Conservation (phyloP, 2,329 filamentous ascomycete species). For the Coniochaeta sp. region DNA sequence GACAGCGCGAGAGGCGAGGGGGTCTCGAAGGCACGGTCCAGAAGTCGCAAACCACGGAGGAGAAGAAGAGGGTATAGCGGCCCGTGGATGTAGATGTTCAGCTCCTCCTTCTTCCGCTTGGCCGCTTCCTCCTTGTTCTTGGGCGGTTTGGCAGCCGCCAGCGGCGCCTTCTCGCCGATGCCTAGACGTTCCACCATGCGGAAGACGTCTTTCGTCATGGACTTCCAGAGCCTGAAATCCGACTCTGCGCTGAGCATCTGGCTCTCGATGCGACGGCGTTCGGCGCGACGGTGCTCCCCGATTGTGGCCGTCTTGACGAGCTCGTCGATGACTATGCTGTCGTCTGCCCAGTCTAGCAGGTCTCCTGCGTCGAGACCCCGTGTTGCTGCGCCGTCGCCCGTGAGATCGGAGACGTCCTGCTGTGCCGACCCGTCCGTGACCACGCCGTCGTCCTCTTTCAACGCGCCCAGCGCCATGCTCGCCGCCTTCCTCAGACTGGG, state of each 20-base stretch:
- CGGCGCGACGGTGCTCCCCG: slow-evolving; percentile 32
- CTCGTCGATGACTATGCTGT: slow-evolving; percentile 9
- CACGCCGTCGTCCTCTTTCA: slow-evolving; percentile 10
- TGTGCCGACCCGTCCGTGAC: not conserved
- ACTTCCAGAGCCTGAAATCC: slow-evolving; percentile 60
- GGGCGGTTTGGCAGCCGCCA: not conserved
- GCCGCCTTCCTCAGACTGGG: slow-evolving; percentile 31
- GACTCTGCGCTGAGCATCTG: slow-evolving; percentile 48
- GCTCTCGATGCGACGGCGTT: slow-evolving; percentile 44
- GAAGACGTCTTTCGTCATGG: slow-evolving; percentile 63
- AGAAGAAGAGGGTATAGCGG: slow-evolving; percentile 59
- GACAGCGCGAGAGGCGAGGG: slow-evolving; percentile 53
- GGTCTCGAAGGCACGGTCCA: slow-evolving; percentile 49
- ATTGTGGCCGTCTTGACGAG: slow-evolving; percentile 26
- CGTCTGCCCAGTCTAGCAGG: not conserved
- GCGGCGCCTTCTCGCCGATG: slow-evolving; percentile 27
- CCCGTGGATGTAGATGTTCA: slow-evolving; percentile 51
- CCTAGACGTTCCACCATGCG: slow-evolving; percentile 49
- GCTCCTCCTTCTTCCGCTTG: slow-evolving; percentile 9
- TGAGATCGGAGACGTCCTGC: slow-evolving; percentile 1
- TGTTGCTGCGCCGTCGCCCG: not conserved
- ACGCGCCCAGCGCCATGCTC: slow-evolving; percentile 27
- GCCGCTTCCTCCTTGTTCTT: slow-evolving; percentile 2
- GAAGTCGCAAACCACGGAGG: slow-evolving; percentile 46
- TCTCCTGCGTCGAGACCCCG: slow-evolving; percentile 17